Conservation (phyloP, 164 flowering plant species). For the Santalum album region DNA sequence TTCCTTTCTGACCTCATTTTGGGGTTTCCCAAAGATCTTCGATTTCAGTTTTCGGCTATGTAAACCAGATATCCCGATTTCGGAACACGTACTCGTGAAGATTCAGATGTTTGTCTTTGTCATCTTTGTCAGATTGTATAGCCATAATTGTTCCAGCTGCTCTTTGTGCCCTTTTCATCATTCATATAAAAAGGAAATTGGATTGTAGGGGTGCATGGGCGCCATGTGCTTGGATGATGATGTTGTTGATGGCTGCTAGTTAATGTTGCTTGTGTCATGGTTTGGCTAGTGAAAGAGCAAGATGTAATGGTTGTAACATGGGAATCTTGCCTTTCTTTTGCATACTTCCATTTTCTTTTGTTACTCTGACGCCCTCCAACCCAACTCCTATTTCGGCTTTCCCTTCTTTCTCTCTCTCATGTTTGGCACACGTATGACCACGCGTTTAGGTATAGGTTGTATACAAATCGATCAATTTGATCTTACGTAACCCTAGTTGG, state of each 20-base stretch:
- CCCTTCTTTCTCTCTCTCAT: not conserved
- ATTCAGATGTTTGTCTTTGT: not conserved
- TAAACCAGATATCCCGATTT: not conserved
- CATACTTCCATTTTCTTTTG: too few species aligned
- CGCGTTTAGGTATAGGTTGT: too few species aligned
- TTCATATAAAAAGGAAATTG: not conserved
- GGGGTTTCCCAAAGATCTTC: conserved; percentile 28
- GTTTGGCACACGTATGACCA: too few species aligned
- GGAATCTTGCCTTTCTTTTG: not conserved
- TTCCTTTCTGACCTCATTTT: conserved; percentile 31
- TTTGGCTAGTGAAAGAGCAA: not conserved
- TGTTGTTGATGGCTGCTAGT: not conserved
- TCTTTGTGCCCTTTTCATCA: not conserved
- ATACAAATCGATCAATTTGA: too few species aligned
- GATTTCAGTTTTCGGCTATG: not conserved
- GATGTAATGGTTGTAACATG: not conserved
- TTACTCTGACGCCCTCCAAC: conserved; percentile 12
- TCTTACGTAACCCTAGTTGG: not conserved
- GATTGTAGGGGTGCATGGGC: not conserved
- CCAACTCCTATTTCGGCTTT: not conserved
- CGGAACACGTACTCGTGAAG: too few species aligned
- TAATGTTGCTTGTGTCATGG: conserved; percentile 10
- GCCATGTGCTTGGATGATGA: conserved; percentile 15
- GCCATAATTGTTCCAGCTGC: not conserved
- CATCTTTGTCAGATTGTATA: not conserved